Base-by-base conservation (phyloP, 345 rosid species). In the Gossypium rotundifolium region DNA sequence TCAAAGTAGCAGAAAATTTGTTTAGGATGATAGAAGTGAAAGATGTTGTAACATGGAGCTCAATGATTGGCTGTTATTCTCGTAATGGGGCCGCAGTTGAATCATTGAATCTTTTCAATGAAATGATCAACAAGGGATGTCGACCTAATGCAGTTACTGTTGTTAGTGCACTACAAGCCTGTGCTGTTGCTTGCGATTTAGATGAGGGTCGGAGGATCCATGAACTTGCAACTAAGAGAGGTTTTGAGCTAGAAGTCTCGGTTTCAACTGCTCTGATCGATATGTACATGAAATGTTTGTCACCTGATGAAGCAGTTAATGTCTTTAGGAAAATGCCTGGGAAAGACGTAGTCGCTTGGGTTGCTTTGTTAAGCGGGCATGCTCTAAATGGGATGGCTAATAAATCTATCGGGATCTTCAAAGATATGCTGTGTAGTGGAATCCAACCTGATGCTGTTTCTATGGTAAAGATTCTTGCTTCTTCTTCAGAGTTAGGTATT, bases 301-400 rank as follows among this genome's bases (percentile, higher is more conserved):
- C 84, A 57, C 88, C 83, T 1, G 81, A 79, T 25, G 81, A 86
- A 75, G 89, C 83, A 48, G 67, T 79, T 78, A 83, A 58, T 77
- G 85, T 84, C 58, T 89, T 89, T 75, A 67, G 74, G 25, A 81
- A 81, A 83, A 87, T 82, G 72, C 85, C 82, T 38, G 46, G 33
- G 38, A 87, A 81, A 81, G 90, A 89, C 75, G 90, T 85, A n/a
- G 85, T 89, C 52, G 76, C 80, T 77, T 89, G 93, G 91, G 83
- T 74, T 81, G 81, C 89, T 44, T 71, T 89, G 74, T 76, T 89
- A 53, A 81, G 85, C 69, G 93, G 93, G 12, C 85, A 75, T 72
- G 79, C 86, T n/a, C 81, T 74, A 69, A 86, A 83, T 72, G 87
- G 83, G 76, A 82, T 87, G 83, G 80, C 85, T 48, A 64, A 77